A percentile compares a stretch with the other conserved stretches of the same genome.
Evolutionary conservation across 257 asterid genomes (phyloP).

Genomic region (Gentiana straminea): DNA sequence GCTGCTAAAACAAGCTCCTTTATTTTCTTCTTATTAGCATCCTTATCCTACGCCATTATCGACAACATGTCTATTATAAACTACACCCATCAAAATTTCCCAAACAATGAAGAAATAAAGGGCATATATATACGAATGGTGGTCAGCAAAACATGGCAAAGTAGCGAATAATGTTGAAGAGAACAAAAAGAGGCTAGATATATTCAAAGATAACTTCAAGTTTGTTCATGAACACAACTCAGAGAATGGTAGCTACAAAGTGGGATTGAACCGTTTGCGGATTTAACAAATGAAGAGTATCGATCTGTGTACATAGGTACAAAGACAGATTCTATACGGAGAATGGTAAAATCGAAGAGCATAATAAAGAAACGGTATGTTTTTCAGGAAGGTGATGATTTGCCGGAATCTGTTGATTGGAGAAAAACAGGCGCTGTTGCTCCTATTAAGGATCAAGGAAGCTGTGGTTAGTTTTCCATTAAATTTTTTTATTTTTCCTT

Average conservation of each 20-base stretch:
- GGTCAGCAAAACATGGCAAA: constrained; percentile 62
- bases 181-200: constrained; percentile 41
- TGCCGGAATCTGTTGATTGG: constrained; percentile 74
- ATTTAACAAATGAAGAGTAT: constrained; percentile 60
- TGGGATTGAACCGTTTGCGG: constrained; percentile 77
- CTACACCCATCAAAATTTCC: constrained; percentile 6
- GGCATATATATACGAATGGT: constrained; percentile 37
- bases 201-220: constrained; percentile 59
- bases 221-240: constrained; percentile 56
- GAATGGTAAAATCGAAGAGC: constrained; percentile 40
- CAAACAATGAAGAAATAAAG: constrained; percentile 30
- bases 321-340: constrained; percentile 41
- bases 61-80: constrained; percentile 15
- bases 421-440: constrained; percentile 58
- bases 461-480: constrained; percentile 33
- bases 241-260: constrained; percentile 40
- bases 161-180: constrained; percentile 50
- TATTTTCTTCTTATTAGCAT: constrained; percentile 19
- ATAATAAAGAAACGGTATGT: constrained; percentile 32
- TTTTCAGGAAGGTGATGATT: constrained; percentile 22
- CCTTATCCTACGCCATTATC: constrained; percentile 22
- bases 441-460: constrained; percentile 57
- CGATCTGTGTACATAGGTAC: constrained; percentile 49
- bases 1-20: constrained; percentile 19
- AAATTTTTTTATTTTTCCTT: too few relatives aligned